These are phyloP conservation scores for Isochrysis galbana DNA, from an alignment of 78 protist genomes.

Conservation along the genomic window DNA sequence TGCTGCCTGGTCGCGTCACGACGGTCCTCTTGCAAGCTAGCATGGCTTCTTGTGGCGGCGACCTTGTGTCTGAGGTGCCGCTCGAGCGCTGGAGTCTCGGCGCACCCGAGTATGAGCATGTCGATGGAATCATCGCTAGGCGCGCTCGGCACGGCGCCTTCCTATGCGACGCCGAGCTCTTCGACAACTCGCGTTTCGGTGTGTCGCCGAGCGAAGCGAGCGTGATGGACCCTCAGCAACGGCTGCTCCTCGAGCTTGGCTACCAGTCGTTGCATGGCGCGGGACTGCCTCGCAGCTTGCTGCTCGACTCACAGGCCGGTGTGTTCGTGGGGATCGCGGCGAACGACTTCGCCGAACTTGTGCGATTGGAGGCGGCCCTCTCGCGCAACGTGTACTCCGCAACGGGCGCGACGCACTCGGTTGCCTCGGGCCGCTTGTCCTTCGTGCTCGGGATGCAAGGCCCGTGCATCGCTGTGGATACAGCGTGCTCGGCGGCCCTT, in stretches of 20 bases:
- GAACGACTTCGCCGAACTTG: neutral
- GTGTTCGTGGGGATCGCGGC: neutral
- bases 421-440: no score
- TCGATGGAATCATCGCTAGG: neutral
- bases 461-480: slow-evolving; percentile 81
- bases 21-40: neutral
- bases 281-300: neutral
- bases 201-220: neutral
- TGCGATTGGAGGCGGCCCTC: neutral
- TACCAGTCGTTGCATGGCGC: neutral
- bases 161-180: neutral
- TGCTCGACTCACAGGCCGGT: neutral
- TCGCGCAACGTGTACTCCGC: neutral
- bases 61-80: neutral
- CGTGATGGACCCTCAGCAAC: no score
- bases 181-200: neutral
- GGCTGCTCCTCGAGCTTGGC: neutral
- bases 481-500: no score
- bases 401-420: no score
- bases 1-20: neutral
- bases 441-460: slow-evolving; percentile 70
- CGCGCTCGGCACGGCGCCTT: no score
- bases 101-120: no score
- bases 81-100: neutral
- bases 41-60: neutral